Percentiles rank a stretch among this genome's conserved stretches.
phyloP scores from a whole-genome alignment of 352 stramenopile species.

The Plasmopara halstedii region DNA sequence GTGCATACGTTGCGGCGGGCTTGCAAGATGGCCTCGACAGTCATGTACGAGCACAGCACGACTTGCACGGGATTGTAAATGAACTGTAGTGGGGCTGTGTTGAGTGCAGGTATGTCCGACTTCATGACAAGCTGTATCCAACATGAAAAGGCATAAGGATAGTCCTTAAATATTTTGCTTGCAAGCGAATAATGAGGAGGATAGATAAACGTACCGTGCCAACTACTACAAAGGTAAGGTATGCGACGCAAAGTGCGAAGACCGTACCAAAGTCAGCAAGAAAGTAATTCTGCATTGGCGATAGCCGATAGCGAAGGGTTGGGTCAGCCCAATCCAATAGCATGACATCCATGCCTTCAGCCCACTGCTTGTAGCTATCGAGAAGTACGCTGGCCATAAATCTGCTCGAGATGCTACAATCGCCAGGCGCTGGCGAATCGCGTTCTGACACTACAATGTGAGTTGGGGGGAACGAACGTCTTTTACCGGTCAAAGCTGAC shows the following conservation, averaged over 20 bases:
- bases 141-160: background rate
- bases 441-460: slow-evolving; percentile 1
- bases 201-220: slow-evolving; percentile 18
- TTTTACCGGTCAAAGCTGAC: slow-evolving; percentile 1
- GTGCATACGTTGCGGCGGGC: slow-evolving; percentile 73
- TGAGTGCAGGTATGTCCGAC: slow-evolving; percentile 37
- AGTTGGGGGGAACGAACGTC: background rate
- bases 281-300: slow-evolving; percentile 28
- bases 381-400: slow-evolving; percentile 26
- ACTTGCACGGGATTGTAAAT: slow-evolving; percentile 93
- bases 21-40: slow-evolving; percentile 82
- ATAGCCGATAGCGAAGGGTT: slow-evolving; percentile 24
- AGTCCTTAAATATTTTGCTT: background rate
- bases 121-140: slow-evolving; percentile 44
- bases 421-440: slow-evolving; percentile 5
- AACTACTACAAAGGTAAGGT: slow-evolving; percentile 59
- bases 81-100: slow-evolving; percentile 79
- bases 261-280: slow-evolving; percentile 29
- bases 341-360: slow-evolving; percentile 23
- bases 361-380: slow-evolving; percentile 34
- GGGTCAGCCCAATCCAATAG: slow-evolving; percentile 34
- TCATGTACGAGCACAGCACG: slow-evolving; percentile 93
- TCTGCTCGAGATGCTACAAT: slow-evolving; percentile 7
- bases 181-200: background rate
- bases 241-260: slow-evolving; percentile 46